phyloP scores from a whole-genome alignment of 257 asterid species.

The Cinchona pubescens region DNA sequence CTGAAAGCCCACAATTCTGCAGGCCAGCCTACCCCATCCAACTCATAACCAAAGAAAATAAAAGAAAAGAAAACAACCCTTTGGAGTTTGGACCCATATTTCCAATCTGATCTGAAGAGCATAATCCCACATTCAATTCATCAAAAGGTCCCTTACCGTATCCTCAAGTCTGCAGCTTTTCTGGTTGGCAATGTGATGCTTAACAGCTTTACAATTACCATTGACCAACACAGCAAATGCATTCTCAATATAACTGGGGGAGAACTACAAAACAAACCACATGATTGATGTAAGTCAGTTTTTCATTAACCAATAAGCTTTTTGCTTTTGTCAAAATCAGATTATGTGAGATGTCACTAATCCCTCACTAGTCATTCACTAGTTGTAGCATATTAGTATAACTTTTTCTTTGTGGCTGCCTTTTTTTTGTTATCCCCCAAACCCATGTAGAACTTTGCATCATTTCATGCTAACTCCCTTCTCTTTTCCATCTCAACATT shows the following conservation, averaged over 20 bases:
- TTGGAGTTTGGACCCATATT: neutral
- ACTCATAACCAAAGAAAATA: neutral
- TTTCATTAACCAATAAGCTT: constrained; percentile 14
- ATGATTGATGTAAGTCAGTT: constrained; percentile 34
- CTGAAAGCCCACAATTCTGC: neutral
- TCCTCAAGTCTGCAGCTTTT: constrained; percentile 27
- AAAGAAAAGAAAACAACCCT: neutral
- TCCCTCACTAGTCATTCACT: constrained; percentile 1
- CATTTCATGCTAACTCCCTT: constrained; percentile 61
- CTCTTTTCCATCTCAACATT: constrained; percentile 36
- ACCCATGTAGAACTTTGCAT: constrained; percentile 42
- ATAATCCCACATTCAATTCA: constrained; percentile 8
- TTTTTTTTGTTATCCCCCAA: constrained; percentile 12
- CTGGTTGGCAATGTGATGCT: constrained; percentile 36
- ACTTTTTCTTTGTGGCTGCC: constrained; percentile 6
- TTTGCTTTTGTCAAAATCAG: constrained; percentile 13
- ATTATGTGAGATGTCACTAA: neutral
- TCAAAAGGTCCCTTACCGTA: constrained; percentile 20
- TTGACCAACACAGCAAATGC: constrained; percentile 32
- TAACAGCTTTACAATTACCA: too few species aligned
- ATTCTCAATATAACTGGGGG: constrained; percentile 20
- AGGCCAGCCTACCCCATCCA: neutral
- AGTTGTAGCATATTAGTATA: constrained; percentile 12
- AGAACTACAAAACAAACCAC: constrained; percentile 52
- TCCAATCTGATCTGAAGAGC: neutral